phyloP scores from a whole-genome alignment of 129 eudicot genomes.

The Lactuca sativa region DNA sequence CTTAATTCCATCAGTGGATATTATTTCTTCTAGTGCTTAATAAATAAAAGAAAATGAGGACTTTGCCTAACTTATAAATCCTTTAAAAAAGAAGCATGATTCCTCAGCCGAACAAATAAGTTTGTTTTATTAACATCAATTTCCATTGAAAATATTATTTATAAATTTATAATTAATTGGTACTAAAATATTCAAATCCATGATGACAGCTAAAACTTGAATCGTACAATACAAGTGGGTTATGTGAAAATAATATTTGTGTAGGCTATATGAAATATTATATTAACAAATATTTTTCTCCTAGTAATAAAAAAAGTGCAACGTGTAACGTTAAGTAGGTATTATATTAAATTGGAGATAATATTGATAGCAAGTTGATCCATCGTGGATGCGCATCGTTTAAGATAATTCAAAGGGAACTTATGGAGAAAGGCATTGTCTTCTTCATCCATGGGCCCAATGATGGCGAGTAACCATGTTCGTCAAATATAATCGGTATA shows the following conservation, averaged over 20 bases:
- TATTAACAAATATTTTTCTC: conserved; percentile 2
- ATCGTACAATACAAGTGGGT: not conserved
- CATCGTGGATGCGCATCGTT: conserved; percentile 8
- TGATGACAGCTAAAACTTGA: no score
- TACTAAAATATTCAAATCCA: no score
- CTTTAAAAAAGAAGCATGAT: not conserved
- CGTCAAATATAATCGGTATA: not conserved
- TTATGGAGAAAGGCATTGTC: conserved; percentile 26
- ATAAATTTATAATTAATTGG: not conserved
- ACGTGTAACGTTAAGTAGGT: not conserved
- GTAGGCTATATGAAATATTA: conserved; percentile 9
- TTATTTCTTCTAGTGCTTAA: not conserved
- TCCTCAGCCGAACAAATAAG: not conserved
- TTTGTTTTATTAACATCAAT: not conserved
- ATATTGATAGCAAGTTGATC: not conserved
- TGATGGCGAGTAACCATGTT: conserved; percentile 20
- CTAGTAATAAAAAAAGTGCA: conserved; percentile 9
- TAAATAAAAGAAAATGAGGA: not conserved
- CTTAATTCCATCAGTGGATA: not conserved
- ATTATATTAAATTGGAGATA: conserved; percentile 9
- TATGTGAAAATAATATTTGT: not conserved
- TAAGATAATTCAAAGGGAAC: conserved; percentile 19
- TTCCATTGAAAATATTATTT: no score
- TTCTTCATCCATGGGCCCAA: conserved; percentile 31
- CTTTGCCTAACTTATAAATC: not conserved